Conservation (phyloP, 345 rosid species). For the Heritiera littoralis region DNA sequence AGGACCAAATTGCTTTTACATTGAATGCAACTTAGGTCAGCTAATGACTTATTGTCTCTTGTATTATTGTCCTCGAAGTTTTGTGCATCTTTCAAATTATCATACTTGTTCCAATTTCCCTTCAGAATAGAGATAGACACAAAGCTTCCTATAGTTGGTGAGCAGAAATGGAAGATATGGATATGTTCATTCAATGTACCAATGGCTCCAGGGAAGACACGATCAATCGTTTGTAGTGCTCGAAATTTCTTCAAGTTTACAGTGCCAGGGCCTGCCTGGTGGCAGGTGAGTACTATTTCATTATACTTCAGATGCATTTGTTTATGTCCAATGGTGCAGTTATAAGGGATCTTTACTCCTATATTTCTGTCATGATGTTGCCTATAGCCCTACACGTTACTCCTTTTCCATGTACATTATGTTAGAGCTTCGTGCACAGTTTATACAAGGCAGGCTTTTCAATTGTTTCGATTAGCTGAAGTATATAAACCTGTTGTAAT, state of each 20-base stretch:
- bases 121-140: constrained; percentile 87
- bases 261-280: constrained; percentile 94
- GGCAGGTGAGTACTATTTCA: constrained; percentile 65
- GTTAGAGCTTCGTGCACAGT: not conserved
- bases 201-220: constrained; percentile 97
- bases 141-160: constrained; percentile 77
- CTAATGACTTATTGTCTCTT: not conserved
- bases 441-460: not conserved
- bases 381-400: not conserved
- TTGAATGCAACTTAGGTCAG: not conserved
- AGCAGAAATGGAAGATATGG: constrained; percentile 92
- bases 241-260: constrained; percentile 93
- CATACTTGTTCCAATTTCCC: constrained; percentile 1
- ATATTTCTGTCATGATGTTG: not conserved
- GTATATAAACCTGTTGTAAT: not conserved
- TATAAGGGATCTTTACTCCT: not conserved
- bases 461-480: not conserved
- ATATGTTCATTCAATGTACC: constrained; percentile 96
- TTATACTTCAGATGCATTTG: constrained; percentile 13
- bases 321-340: not conserved
- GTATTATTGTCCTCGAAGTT: not conserved
- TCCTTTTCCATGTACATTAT: not conserved
- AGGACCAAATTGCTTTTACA: not conserved
- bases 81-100: not conserved
- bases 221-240: constrained; percentile 95